Conservation (phyloP, 2,329 filamentous ascomycete genomes). For the Arachnopeziza araneosa region DNA sequence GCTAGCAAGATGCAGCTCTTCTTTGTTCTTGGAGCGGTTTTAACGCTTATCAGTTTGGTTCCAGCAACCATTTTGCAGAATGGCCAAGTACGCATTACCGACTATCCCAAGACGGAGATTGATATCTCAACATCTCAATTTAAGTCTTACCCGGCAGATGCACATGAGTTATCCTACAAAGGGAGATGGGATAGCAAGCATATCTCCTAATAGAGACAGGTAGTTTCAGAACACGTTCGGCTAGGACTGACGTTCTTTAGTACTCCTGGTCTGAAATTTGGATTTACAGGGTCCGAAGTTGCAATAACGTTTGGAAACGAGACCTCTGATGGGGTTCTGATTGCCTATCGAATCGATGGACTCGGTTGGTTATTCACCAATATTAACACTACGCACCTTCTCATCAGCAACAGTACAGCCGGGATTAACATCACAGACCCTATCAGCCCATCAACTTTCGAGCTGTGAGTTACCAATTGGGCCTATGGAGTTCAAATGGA, state of each 20-base stretch:
- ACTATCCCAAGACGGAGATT: conserved; percentile 38
- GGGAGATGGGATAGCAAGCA: conserved; percentile 56
- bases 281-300: conserved; percentile 18
- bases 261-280: conserved; percentile 21
- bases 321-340: conserved; percentile 36
- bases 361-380: conserved; percentile 58
- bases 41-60: conserved; percentile 2
- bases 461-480: conserved; percentile 57
- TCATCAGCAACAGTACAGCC: conserved; percentile 42
- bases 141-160: conserved; percentile 45
- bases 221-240: neutral
- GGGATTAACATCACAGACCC: conserved; percentile 40
- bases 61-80: conserved; percentile 27
- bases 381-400: conserved; percentile 52
- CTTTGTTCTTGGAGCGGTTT: neutral
- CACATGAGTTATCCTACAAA: conserved; percentile 53
- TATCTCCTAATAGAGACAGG: conserved; percentile 56
- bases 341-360: conserved; percentile 53
- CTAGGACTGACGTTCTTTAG: conserved; percentile 1
- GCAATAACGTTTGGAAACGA: conserved; percentile 19
- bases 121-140: conserved; percentile 35
- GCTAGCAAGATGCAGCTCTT: conserved; percentile 8
- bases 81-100: conserved; percentile 34
- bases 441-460: conserved; percentile 43
- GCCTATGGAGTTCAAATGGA: conserved; percentile 52